These are phyloP conservation scores for Citrus maxima DNA, from an alignment of 345 rosid genomes.

Conservation along the genomic window DNA sequence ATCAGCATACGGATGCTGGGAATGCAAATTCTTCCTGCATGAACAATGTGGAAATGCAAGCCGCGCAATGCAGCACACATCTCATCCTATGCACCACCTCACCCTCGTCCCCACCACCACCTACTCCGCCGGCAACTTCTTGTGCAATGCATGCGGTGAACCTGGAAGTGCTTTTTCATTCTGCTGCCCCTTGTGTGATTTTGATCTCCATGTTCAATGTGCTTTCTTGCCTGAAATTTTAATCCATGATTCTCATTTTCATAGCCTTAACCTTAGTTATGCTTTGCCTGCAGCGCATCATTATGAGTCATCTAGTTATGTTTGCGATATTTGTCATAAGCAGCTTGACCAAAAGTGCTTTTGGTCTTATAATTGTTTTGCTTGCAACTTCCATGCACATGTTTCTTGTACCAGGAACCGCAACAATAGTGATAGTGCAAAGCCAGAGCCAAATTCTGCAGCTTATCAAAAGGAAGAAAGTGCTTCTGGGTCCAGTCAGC, in stretches of 20 bases:
- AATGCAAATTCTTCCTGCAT: conserved; percentile 32
- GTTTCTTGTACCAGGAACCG: conserved; percentile 26
- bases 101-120: conserved; percentile 31
- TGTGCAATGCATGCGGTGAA: conserved; percentile 32
- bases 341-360: conserved; percentile 25
- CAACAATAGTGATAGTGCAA: conserved; percentile 1
- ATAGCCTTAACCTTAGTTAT: conserved; percentile 30
- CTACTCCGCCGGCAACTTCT: conserved; percentile 22
- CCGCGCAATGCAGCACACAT: conserved; percentile 28
- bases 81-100: conserved; percentile 31
- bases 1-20: conserved; percentile 17
- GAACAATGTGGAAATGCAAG: conserved; percentile 31
- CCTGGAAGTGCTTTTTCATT: conserved; percentile 29
- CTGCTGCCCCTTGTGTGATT: conserved; percentile 36
- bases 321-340: conserved; percentile 25
- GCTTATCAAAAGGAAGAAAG: conserved; percentile 8
- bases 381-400: conserved; percentile 28
- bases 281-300: conserved; percentile 6
- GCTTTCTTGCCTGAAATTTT: conserved; percentile 29
- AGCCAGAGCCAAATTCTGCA: neutral
- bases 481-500: conserved; percentile 4
- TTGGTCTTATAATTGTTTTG: conserved; percentile 41
- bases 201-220: conserved; percentile 39
- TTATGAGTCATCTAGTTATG: conserved; percentile 1
- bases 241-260: conserved; percentile 25